Conservation (phyloP, 1,139 yeast species). For the Petasospora rhodanensis region DNA sequence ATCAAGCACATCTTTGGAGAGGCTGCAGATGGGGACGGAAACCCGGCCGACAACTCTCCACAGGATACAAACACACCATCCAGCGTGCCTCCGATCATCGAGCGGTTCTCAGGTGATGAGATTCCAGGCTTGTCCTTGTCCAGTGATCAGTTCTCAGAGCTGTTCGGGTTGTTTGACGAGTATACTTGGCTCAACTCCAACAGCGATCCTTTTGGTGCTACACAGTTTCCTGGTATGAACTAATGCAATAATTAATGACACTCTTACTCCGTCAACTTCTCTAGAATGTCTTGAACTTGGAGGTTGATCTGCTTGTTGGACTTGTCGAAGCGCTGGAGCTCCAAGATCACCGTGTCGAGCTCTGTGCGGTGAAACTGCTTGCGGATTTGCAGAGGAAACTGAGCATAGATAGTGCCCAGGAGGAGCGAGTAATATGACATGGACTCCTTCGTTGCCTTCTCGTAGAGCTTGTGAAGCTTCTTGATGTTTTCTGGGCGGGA, state of each 20-base stretch:
- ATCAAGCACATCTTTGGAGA: no score
- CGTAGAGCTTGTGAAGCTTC: slow-evolving; percentile 6
- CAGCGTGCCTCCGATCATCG: no score
- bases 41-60: no score
- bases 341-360: slow-evolving; percentile 6
- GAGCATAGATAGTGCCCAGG: slow-evolving; percentile 5
- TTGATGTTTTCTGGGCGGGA: not conserved
- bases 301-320: slow-evolving; percentile 3
- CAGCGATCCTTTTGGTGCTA: no score
- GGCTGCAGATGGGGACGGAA: no score
- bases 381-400: slow-evolving; percentile 2
- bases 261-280: no score
- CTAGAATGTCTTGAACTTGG: slow-evolving; percentile 5
- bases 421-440: slow-evolving; percentile 8
- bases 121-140: slow-evolving; percentile 6
- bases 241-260: no score
- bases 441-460: slow-evolving; percentile 1
- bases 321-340: slow-evolving; percentile 9
- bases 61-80: no score
- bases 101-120: no score
- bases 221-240: no score
- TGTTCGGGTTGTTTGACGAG: slow-evolving; percentile 23
- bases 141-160: slow-evolving; percentile 19
- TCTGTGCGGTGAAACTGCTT: slow-evolving; percentile 9
- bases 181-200: slow-evolving; percentile 9